Evolutionary conservation across 2,329 filamentous ascomycete species (phyloP), one percentile per base, ranked within the genome.

Genomic region (Clarireedia paspali): DNA sequence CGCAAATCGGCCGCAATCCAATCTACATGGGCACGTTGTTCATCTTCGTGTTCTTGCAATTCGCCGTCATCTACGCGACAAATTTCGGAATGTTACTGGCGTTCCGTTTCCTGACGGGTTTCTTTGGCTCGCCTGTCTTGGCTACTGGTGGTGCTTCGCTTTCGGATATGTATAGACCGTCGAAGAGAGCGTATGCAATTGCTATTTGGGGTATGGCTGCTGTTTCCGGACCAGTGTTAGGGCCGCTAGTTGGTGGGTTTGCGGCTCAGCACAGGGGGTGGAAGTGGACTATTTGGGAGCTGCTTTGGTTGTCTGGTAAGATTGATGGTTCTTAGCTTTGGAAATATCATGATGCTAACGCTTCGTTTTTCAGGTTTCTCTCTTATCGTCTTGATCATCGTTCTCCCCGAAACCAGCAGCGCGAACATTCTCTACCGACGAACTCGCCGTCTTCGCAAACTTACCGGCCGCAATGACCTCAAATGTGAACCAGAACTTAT

Each of bases 21-120:
- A 77, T 85, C 2, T 89, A 89, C 68, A 79, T 87, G 44, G 68
- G 80, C 60, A 85, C 84, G 4, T 83, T 88, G 68, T 77, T 80
- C 52, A 72, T 88, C 23, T 89, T 88, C 65, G 81, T 87, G 53
- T 71, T 77, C 38, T 68, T 82, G 49, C 71, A 78, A 45, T 70
- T 79, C 7, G 73, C 71, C 1, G 73, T 74, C 4, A 71, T 74
- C 2, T 69, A 76, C n/a, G 74, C 75, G 0, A 69, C 68, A 39
- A 80, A 80, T 59, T 74, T 81, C 47, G 75, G 73, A 5, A 78
- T 78, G 68, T 67, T 83, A 0, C 67, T 82, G 0, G 75, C 84
- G 1, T 73, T 84, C 10, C 77, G 83, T 1, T 86, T 85, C 70
- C 67, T 86, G 12, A 79, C 80, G 53, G 84, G 83, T 1, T 83